These are phyloP conservation scores for Fusarium buxicola DNA, from an alignment of 2,329 filamentous ascomycete genomes.

Conservation along the genomic window DNA sequence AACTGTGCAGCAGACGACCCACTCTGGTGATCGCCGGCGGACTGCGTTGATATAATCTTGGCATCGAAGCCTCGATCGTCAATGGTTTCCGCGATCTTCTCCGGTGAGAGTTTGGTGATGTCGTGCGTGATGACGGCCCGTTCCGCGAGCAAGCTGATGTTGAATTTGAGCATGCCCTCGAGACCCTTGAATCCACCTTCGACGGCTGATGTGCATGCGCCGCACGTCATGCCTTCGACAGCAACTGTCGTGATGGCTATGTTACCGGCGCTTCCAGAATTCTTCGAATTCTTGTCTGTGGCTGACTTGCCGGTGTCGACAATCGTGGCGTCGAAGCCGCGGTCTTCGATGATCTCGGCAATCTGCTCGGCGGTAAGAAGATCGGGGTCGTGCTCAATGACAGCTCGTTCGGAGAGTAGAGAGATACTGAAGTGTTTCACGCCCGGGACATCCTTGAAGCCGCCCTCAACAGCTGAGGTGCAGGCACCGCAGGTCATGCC, in stretches of 20 bases:
- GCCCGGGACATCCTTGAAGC: conserved; percentile 79
- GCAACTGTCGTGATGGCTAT: conserved; percentile 83
- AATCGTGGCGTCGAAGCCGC: conserved; percentile 84
- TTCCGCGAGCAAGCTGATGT: conserved; percentile 93
- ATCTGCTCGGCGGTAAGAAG: conserved; percentile 65
- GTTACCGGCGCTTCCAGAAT: conserved; percentile 53
- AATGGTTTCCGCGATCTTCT: conserved; percentile 83
- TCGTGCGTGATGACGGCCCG: conserved; percentile 91
- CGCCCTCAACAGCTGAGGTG: conserved; percentile 85
- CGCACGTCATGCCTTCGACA: conserved; percentile 97
- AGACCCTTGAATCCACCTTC: conserved; percentile 83
- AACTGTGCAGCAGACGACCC: conserved; percentile 76
- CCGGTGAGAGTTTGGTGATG: conserved; percentile 73
- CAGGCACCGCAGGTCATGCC: conserved; percentile 95
- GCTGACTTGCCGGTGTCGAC: conserved; percentile 73
- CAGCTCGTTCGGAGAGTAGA: conserved; percentile 84
- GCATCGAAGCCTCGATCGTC: conserved; percentile 93
- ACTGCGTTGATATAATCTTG: conserved; percentile 79
- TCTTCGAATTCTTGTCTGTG: conserved; percentile 25
- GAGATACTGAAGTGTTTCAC: conserved; percentile 85
- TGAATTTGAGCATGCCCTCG: conserved; percentile 86
- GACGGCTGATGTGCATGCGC: conserved; percentile 92
- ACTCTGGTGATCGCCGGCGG: conserved; percentile 66
- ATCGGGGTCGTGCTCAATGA: conserved; percentile 80
- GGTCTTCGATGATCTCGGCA: conserved; percentile 71